Evolutionary conservation across 306 rosid species (phyloP), one percentile per base, ranked within the genome.

Genomic region (Quercus ilex): DNA sequence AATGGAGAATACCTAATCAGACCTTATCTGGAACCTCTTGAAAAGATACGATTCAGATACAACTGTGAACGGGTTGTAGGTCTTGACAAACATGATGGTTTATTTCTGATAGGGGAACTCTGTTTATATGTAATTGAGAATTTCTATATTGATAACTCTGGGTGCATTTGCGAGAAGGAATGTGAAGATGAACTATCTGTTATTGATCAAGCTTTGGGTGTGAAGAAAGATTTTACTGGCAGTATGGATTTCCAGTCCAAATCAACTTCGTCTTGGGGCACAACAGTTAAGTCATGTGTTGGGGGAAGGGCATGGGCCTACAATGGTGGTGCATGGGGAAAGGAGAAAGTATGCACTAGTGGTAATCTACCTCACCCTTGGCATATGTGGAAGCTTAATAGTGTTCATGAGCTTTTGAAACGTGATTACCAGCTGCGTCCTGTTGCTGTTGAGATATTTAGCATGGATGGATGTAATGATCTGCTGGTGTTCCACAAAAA

Each of bases 291-390:
- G 87, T 87, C 89, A 72, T 87, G 77, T 83, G 88, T 86, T 80
- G 99, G 99, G 80, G 99, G 98, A 82, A 93, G 98, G 85, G 99
- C 99, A 20, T 96, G 99, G 99, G 98, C 99, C 64, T 96, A 93
- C 73, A 89, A 88, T 86, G 99, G 99, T 20, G 99, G 99, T 79
- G 99, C 99, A 73, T 96, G 98, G 98, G 99, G 99, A 59, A 96
- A 93, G 85, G 99, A 96, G 88, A 96, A 91, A 89, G 86, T 89
- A 74, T 88, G 92, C 69, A 85, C 84, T 74, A 82, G 90, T 59
- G 98, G 99, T 76, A 90, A 92, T 85, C 89, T 96, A 74, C 96
- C 92, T 57, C 99, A 96, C 84, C 91, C 85, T 74, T 93, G 99
- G 99, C 93, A 83, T 71, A 96, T 96, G 99, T 96, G 99, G 99